A percentile compares a stretch with the other conserved stretches of the same genome.
phyloP scores from a whole-genome alignment of 1,284 basidiomycete species.

The Mycena citricolor region DNA sequence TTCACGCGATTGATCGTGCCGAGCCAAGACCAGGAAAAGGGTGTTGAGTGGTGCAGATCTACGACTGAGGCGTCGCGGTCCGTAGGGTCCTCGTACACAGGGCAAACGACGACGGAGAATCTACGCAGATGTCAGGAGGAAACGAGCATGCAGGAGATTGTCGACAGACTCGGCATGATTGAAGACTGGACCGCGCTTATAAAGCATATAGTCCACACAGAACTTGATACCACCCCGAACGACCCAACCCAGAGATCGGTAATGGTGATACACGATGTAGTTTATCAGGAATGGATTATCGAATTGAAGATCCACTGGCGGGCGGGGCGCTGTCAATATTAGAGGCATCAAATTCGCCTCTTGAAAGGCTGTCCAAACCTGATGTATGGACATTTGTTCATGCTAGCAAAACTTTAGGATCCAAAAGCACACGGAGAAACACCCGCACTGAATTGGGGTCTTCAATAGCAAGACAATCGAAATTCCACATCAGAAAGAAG shows the following conservation, averaged over 20 bases:
- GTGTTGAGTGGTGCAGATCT: conserved; percentile 61
- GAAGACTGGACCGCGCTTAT: conserved; percentile 94
- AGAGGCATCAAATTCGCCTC: conserved; percentile 36
- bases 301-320: conserved; percentile 42
- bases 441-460: conserved; percentile 60
- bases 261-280: conserved; percentile 94
- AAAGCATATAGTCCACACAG: conserved; percentile 92
- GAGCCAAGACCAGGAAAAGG: conserved; percentile 93
- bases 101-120: conserved; percentile 87
- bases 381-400: conserved; percentile 49
- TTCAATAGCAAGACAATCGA: conserved; percentile 82
- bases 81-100: conserved; percentile 81
- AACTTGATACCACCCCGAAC: conserved; percentile 97
- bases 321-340: conserved; percentile 30
- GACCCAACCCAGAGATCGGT: conserved; percentile 97
- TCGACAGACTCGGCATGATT: conserved; percentile 86
- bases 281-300: conserved; percentile 94
- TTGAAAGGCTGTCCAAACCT: conserved; percentile 66
- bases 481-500: conserved; percentile 84
- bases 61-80: conserved; percentile 69
- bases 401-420: conserved; percentile 36
- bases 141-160: no score
- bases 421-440: conserved; percentile 2
- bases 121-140: conserved; percentile 51
- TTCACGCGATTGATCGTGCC: conserved; percentile 97